Evolutionary conservation across 2,329 filamentous ascomycete genomes (phyloP).

Genomic region (Diplocarpon rosae): DNA sequence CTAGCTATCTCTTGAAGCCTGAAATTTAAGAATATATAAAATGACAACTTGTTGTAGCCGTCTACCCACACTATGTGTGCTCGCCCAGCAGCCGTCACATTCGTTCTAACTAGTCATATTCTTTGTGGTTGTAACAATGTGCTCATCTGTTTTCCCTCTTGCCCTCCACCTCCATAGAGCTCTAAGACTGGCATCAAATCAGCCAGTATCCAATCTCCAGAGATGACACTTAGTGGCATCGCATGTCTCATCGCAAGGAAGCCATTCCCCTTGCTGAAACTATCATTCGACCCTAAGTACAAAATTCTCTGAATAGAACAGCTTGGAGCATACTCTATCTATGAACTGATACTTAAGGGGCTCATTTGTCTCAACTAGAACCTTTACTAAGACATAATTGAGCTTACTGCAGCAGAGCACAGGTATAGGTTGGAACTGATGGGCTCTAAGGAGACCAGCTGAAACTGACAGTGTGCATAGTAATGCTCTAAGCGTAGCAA

Average conservation of each 20-base stretch:
- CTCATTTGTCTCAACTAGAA: conserved; percentile 22
- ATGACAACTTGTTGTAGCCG: too few relatives aligned
- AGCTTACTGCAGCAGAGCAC: conserved; percentile 12
- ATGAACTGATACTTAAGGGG: conserved; percentile 21
- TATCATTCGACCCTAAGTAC: conserved; percentile 5
- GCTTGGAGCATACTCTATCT: conserved; percentile 17
- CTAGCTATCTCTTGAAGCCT: too few relatives aligned
- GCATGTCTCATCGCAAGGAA: conserved; percentile 4
- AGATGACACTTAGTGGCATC: conserved; percentile 1
- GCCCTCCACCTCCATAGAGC: conserved; percentile 11
- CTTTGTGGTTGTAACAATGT: too few relatives aligned
- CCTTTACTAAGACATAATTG: conserved; percentile 12
- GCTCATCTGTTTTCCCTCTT: conserved; percentile 7
- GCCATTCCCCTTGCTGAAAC: conserved; percentile 2
- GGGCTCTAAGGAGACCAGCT: conserved; percentile 9
- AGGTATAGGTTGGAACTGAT: conserved; percentile 13
- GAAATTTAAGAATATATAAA: too few relatives aligned
- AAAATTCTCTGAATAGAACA: conserved; percentile 15
- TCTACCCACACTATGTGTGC: too few relatives aligned
- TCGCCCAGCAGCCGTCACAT: too few relatives aligned
- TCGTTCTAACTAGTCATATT: too few relatives aligned
- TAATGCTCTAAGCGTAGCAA: too few relatives aligned
- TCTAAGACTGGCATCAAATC: conserved; percentile 11
- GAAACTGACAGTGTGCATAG: background rate
- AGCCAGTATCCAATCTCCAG: conserved; percentile 6